These are phyloP conservation scores for Microsporum audouinii DNA, from an alignment of 2,329 filamentous ascomycete genomes.

Conservation along the genomic window DNA sequence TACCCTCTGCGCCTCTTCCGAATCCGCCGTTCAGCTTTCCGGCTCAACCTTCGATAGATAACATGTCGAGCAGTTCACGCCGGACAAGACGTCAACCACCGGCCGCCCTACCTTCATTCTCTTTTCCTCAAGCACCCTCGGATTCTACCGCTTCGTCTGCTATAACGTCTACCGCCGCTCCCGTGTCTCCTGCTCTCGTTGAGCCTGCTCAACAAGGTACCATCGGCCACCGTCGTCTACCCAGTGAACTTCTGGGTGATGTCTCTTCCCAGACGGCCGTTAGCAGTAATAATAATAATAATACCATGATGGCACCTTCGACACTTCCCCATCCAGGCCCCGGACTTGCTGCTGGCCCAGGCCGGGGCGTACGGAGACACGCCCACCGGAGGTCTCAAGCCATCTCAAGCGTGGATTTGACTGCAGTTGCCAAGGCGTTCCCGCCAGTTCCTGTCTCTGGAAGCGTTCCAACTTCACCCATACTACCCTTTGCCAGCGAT, in stretches of 20 bases:
- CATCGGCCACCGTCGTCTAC: conserved; percentile 32
- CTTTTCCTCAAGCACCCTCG: conserved; percentile 22
- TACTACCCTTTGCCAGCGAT: conserved; percentile 20
- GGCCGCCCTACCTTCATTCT: conserved; percentile 15
- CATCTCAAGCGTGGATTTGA: conserved; percentile 72
- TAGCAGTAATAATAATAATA: not conserved
- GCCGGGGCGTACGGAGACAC: conserved; percentile 55
- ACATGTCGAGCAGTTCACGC: not conserved
- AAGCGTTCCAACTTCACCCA: conserved; percentile 47
- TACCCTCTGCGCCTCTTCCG: not conserved
- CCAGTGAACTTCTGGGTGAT: conserved; percentile 40
- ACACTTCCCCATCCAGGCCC: conserved; percentile 24
- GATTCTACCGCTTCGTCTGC: conserved; percentile 12
- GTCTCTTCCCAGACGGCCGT: conserved; percentile 22
- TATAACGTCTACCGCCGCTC: not conserved
- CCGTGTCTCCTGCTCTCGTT: conserved; percentile 14
- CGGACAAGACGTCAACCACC: not conserved
- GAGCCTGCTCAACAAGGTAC: conserved; percentile 18
- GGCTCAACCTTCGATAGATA: not conserved
- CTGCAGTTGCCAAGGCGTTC: conserved; percentile 39
- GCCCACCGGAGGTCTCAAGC: conserved; percentile 69
- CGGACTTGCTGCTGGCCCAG: conserved; percentile 30
- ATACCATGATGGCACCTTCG: conserved; percentile 5
- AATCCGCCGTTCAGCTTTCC: not conserved
- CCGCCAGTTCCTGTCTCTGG: conserved; percentile 38